Conservation (phyloP, 352 stramenopile genomes). For the Elongisporangium prolatum region DNA sequence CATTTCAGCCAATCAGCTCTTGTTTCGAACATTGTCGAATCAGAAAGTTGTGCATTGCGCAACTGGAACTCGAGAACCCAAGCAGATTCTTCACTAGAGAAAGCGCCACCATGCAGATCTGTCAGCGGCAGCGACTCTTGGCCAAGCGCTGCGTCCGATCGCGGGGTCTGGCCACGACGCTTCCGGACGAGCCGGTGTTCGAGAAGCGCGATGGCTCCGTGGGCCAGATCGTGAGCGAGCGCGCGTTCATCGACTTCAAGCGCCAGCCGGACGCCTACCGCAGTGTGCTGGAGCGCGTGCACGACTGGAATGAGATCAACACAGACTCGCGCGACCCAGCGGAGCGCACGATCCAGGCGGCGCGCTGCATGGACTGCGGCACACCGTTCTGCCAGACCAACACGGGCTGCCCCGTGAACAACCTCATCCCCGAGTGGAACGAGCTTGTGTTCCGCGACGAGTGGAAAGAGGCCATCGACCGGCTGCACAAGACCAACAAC, state of each 20-base stretch:
- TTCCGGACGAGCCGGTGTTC: slow-evolving; percentile 24
- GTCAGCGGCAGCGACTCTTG: neutral
- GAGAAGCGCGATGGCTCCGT: slow-evolving; percentile 65
- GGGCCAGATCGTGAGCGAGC: slow-evolving; percentile 62
- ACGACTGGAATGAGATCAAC: slow-evolving; percentile 98
- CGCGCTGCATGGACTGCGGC: slow-evolving; percentile 98
- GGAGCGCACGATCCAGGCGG: slow-evolving; percentile 92
- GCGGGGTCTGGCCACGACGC: slow-evolving; percentile 11
- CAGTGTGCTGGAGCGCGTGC: slow-evolving; percentile 86
- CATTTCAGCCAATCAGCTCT: too few relatives aligned
- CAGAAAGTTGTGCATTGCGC: too few relatives aligned
- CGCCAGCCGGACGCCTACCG: slow-evolving; percentile 92
- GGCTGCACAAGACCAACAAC: slow-evolving; percentile 98
- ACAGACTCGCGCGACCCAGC: slow-evolving; percentile 78
- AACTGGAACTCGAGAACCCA: too few relatives aligned
- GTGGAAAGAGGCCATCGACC: slow-evolving; percentile 95
- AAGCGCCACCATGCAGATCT: too few relatives aligned
- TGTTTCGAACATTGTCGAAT: too few relatives aligned
- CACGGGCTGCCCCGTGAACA: slow-evolving; percentile 97
- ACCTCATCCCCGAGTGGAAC: slow-evolving; percentile 99
- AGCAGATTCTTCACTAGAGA: too few relatives aligned
- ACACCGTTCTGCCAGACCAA: slow-evolving; percentile 98
- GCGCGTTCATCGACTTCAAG: slow-evolving; percentile 81
- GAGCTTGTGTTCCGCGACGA: slow-evolving; percentile 96
- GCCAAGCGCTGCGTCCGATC: slow-evolving; percentile 2